Evolutionary conservation across 148 eudicot species (phyloP).

Genomic region (Tetragonia tetragonoides): DNA sequence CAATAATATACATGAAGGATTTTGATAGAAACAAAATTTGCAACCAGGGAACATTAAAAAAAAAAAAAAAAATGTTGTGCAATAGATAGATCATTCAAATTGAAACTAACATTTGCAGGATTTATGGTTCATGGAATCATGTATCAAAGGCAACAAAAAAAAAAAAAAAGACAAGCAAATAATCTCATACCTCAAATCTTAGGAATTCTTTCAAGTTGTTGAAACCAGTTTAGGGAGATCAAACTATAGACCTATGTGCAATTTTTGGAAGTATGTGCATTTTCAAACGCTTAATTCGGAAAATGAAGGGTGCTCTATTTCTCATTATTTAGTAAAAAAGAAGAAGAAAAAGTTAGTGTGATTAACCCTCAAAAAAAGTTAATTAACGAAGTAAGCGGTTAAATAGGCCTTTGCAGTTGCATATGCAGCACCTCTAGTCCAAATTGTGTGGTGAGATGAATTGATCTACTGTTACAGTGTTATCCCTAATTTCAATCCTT

Average conservation of each 20-base stretch:
- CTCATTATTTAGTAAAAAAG: background rate
- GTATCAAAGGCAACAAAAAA: background rate
- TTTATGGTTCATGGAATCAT: background rate
- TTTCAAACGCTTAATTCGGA: slow-evolving; percentile 7
- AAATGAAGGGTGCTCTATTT: background rate
- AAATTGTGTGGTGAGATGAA: too few species aligned
- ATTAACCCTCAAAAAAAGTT: too few species aligned
- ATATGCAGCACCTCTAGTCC: background rate
- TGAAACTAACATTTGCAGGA: background rate
- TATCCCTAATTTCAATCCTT: too few species aligned
- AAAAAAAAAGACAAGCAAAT: background rate
- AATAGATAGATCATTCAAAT: background rate
- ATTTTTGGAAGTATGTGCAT: background rate
- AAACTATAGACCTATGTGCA: background rate
- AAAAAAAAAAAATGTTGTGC: background rate
- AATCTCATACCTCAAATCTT: background rate
- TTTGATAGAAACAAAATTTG: background rate
- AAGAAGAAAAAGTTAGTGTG: too few species aligned
- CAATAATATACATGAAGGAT: background rate
- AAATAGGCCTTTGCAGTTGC: background rate
- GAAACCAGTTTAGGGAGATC: background rate
- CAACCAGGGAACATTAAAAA: background rate
- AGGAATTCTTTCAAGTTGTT: background rate
- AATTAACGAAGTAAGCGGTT: too few species aligned
- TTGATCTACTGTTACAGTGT: too few species aligned